Base-by-base conservation (phyloP, 2,329 filamentous ascomycete genomes). In the Fusarium sp. region DNA sequence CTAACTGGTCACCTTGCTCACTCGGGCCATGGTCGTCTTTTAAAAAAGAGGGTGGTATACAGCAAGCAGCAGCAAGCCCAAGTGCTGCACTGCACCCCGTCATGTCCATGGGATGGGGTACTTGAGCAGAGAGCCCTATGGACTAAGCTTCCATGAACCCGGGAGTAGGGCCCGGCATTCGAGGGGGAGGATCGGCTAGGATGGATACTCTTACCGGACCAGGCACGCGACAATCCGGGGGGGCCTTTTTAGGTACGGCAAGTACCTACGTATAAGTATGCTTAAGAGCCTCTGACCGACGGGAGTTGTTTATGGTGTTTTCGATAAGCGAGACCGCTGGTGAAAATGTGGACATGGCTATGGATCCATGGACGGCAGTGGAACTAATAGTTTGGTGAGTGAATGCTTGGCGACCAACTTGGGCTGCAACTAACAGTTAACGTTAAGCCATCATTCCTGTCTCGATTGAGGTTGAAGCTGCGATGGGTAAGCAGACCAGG, bases 1-100 rank as follows among this genome's bases (percentile, higher is more conserved):
- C 11, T 33, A 23, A 36, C 13, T 23, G 11, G 16, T 54, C 50
- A 33, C 16, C 31, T 23, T 23, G 31, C 50, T 54, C 50, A 20
- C 18, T 11, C 55, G 9, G 25, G 20, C 20, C 53, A 34, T 44
- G n/a, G 55, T 20, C 13, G 27, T 29, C n/a, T 14, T 14, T 23
- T 7, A 46, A 36, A 46, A 36, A 36, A 46, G 56, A 58, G 42
- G 42, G 56, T 51, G 56, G 56, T 38, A 50, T 58, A 58, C 56
- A 58, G 18, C 38, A 42, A 20, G 38, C 16, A 20, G 29, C 29
- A 31, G 16, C n/a, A 18, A 57, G 42, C 34, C 42, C 14, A 34
- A 50, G 42, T 44, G 54, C 34, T 44, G 51, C 42, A 46, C n/a
- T 44, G 51, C 42, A 46, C 25, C 42, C 42, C 20, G 20, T 44